Base-by-base conservation (phyloP, 768 basidiomycete genomes). In the Fomitopsis pulvina region DNA sequence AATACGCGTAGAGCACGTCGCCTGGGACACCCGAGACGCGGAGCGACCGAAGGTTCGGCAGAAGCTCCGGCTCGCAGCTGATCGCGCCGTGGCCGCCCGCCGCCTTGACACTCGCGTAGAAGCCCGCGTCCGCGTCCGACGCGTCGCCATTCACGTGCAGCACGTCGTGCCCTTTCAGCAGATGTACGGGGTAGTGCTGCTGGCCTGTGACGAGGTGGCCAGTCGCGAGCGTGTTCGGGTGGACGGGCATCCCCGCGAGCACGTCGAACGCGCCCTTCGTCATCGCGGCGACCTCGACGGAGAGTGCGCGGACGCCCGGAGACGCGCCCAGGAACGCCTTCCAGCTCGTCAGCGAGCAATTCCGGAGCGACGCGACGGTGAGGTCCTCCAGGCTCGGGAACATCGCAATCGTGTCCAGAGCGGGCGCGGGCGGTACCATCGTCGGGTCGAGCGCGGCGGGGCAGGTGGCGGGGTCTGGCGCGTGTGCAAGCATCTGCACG, bases 231-330 rank as follows among this genome's bases (percentile, higher is more conserved):
- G 29, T 22, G n/a, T 14, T n/a, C 26, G 42, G 25, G 16, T 3
- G 8, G 24, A 44, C 34, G n/a, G 41, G 32, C 29, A 41, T 39
- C 38, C 10, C 18, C 47, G 43, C 47, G 5, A 59, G 52, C 18
- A 50, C 57, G 34, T 48, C 53, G 49, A 57, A 57, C 48, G 53
- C 48, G 48, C 56, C 53, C 38, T 41, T 49, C 46, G 28, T 37
- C 45, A 74, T 63, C 45, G 64, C 63, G 27, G 59, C 53, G 51
- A 76, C 75, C 55, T 75, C 72, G 41, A 73, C 68, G 52, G 77
- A 74, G 25, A 78, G 64, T 11, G 60, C 53, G 41, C 65, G 63
- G 16, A 78, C 61, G 20, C 60, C 64, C 3, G 52, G 56, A 30
- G 74, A 50, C 10, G 66, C 62, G 60, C 58, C 7, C 32, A 68